Conservation (phyloP, 805 yeast genomes). For the Monosporozyma siamensis region DNA sequence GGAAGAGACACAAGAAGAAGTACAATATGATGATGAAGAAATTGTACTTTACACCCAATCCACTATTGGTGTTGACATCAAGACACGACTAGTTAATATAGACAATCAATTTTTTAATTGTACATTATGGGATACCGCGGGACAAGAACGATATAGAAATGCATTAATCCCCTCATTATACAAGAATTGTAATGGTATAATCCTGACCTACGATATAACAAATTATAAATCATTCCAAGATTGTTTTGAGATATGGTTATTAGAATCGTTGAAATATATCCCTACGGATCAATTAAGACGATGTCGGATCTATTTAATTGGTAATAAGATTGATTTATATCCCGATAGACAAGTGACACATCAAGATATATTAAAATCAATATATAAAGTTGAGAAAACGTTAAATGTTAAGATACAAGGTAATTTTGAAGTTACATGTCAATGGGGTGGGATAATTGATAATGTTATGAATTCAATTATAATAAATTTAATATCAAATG, state of each 20-base stretch:
- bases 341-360: conserved; percentile 32
- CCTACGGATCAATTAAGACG: conserved; percentile 20
- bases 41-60: conserved; percentile 32
- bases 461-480: conserved; percentile 33
- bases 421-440: conserved; percentile 40
- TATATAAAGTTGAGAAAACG: conserved; percentile 25
- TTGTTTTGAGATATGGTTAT: conserved; percentile 34
- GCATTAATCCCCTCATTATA: conserved; percentile 37
- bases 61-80: conserved; percentile 41
- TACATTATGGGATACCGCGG: conserved; percentile 44
- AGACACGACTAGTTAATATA: conserved; percentile 35
- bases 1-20: neutral
- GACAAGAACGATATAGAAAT: conserved; percentile 41
- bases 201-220: conserved; percentile 38
- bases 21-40: conserved; percentile 19
- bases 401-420: conserved; percentile 32
- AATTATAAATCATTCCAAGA: conserved; percentile 31
- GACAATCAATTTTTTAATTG: conserved; percentile 37
- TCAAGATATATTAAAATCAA: conserved; percentile 31
- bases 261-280: conserved; percentile 33
- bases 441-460: conserved; percentile 32
- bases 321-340: conserved; percentile 35
- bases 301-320: conserved; percentile 36
- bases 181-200: conserved; percentile 39
- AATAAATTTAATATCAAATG: conserved; percentile 31